Percentiles rank a stretch among this genome's conserved stretches.
Conservation (phyloP, 441 rosid genomes). For the Gossypium trilobum region DNA sequence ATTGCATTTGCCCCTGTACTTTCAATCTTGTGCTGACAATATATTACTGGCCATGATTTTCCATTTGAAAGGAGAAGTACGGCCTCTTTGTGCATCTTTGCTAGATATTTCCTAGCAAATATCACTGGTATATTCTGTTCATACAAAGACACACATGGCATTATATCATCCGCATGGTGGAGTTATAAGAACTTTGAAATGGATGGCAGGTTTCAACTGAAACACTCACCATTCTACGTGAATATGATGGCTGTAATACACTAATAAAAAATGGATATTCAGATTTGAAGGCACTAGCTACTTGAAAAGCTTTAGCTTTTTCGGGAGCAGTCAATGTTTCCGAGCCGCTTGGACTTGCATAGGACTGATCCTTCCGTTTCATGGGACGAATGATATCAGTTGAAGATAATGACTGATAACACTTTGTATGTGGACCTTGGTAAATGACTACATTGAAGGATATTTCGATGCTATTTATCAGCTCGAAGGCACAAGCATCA, state of each 20-base stretch:
- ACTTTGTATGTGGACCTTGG: not conserved
- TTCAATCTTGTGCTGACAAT: not conserved
- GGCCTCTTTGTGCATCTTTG: not conserved
- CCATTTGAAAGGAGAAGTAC: slow-evolving; percentile 3
- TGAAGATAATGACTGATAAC: not conserved
- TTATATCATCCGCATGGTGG: not conserved
- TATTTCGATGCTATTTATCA: not conserved
- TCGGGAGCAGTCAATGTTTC: not conserved
- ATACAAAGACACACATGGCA: not conserved
- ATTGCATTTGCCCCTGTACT: not conserved
- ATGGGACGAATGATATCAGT: not conserved
- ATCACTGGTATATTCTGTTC: not conserved
- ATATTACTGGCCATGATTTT: slow-evolving; percentile 7
- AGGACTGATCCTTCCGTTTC: not conserved
- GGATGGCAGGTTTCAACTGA: not conserved
- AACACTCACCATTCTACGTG: slow-evolving; percentile 1
- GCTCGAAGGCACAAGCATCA: slow-evolving; percentile 12
- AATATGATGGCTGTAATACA: slow-evolving; percentile 1
- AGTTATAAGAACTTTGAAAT: not conserved
- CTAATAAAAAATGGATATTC: slow-evolving; percentile 9
- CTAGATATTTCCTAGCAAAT: not conserved
- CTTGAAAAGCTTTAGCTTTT: slow-evolving; percentile 2
- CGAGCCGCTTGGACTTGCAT: not conserved
- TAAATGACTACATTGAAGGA: not conserved
- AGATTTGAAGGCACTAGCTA: slow-evolving; percentile 8